Evolutionary conservation across 2,329 filamentous ascomycete species (phyloP), one percentile per base, ranked within the genome.

Genomic region (Aspergillus oerlinghausenensis): DNA sequence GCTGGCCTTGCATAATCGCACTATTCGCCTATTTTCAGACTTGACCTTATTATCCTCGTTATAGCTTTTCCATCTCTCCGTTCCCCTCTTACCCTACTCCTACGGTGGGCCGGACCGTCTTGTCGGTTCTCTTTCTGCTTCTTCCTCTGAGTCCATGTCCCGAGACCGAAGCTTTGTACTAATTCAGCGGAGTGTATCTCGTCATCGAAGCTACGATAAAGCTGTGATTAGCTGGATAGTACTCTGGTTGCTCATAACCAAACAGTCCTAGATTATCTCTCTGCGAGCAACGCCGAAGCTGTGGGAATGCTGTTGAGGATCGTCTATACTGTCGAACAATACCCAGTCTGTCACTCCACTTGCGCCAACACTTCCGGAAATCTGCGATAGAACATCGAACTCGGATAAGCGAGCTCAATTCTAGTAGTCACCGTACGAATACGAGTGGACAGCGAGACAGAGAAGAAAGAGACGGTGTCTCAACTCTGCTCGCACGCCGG

Each of bases 31-130:
- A 29, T 28, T 58, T 55, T 49, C 52, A 38, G 57, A 55, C 57
- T 56, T 54, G 53, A 57, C 55, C 60, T 64, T 52, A 60, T 51
- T 54, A 61, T 63, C 25, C 48, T 57, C 48, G 50, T 60, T 56
- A 29, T 53, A 53, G n/a, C 23, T 59, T 48, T 55, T 49, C 35
- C 40, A 38, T 47, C 19, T 52, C 42, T 42, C 55, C 53, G 51
- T 58, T 26, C 51, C 45, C 47, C 51, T 48, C 49, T 50, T 55
- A 29, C 53, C 51, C 21, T 42, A 54, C 38, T 43, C 7, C 19
- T 19, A 55, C 51, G 45, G 42, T 48, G 40, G 55, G 17, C 42
- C 55, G 52, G 52, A 35, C 49, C 49, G 49, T 47, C 49, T 52
- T 49, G 52, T 57, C 47, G 50, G 53, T 49, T 52, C 48, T 49